Conservation (phyloP, 306 rosid species). For the Rosa multiflora region DNA sequence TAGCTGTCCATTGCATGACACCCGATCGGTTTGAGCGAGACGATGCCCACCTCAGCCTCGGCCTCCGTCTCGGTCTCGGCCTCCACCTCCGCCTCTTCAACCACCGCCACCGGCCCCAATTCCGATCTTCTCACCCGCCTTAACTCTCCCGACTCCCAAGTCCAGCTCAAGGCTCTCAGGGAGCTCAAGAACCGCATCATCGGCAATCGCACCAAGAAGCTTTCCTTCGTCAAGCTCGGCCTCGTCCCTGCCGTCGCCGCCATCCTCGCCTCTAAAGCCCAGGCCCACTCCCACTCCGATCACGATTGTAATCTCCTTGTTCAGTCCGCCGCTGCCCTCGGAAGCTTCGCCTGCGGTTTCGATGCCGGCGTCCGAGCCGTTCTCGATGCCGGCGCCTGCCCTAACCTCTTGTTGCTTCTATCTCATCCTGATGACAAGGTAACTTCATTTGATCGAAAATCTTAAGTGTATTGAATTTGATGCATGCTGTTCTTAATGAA, state of each 20-base stretch:
- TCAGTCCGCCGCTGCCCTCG: constrained; percentile 85
- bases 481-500: not conserved
- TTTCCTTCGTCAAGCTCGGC: constrained; percentile 80
- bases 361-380: constrained; percentile 87
- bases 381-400: constrained; percentile 72
- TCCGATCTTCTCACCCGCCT: constrained; percentile 67
- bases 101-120: constrained; percentile 34
- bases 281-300: constrained; percentile 28
- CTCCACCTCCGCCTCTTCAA: constrained; percentile 33
- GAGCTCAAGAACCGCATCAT: constrained; percentile 91
- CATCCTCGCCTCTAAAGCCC: constrained; percentile 42
- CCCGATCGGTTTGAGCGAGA: constrained; percentile 31
- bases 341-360: constrained; percentile 90
- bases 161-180: constrained; percentile 77
- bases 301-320: constrained; percentile 57
- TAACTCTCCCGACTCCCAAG: constrained; percentile 51
- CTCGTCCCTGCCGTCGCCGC: constrained; percentile 68
- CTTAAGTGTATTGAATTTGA: not conserved
- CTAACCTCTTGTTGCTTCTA: constrained; percentile 59
- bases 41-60: constrained; percentile 59
- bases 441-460: constrained; percentile 32
- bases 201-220: constrained; percentile 95
- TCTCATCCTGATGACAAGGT: constrained; percentile 75
- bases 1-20: constrained; percentile 43
- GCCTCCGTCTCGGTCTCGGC: too few species aligned